Evolutionary conservation across 345 rosid genomes (phyloP).

Genomic region (Anacardium occidentale): DNA sequence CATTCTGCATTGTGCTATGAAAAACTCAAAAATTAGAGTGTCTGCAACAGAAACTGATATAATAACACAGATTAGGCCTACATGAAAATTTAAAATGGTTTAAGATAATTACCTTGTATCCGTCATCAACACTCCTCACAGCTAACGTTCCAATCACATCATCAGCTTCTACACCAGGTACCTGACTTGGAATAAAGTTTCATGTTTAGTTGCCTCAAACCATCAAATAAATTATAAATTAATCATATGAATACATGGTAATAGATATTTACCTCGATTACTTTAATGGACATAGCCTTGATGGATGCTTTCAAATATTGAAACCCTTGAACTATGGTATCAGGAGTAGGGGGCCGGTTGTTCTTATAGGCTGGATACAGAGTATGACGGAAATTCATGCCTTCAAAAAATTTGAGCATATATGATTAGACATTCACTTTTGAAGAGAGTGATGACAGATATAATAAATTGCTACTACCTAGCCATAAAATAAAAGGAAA

Average conservation of each 20-base stretch:
- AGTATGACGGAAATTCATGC: slow-evolving; percentile 83
- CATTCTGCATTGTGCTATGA: too few species aligned
- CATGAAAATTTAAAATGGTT: not conserved
- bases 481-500: not conserved
- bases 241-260: slow-evolving; percentile 8
- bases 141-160: slow-evolving; percentile 98
- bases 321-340: slow-evolving; percentile 90
- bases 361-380: slow-evolving; percentile 83
- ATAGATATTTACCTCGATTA: slow-evolving; percentile 71
- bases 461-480: not conserved
- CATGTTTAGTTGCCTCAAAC: slow-evolving; percentile 27
- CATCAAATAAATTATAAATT: slow-evolving; percentile 15
- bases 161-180: slow-evolving; percentile 98
- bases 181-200: slow-evolving; percentile 47
- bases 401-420: slow-evolving; percentile 37
- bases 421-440: slow-evolving; percentile 12
- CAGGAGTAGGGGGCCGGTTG: slow-evolving; percentile 94
- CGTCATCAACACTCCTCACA: slow-evolving; percentile 69
- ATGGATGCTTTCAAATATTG: slow-evolving; percentile 94
- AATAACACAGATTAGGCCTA: too few species aligned
- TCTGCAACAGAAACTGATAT: too few species aligned
- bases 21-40: too few species aligned
- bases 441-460: not conserved
- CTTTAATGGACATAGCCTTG: slow-evolving; percentile 91
- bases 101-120: slow-evolving; percentile 60